These are phyloP conservation scores for Lupinus albus DNA, from an alignment of 306 rosid species.

Conservation along the genomic window DNA sequence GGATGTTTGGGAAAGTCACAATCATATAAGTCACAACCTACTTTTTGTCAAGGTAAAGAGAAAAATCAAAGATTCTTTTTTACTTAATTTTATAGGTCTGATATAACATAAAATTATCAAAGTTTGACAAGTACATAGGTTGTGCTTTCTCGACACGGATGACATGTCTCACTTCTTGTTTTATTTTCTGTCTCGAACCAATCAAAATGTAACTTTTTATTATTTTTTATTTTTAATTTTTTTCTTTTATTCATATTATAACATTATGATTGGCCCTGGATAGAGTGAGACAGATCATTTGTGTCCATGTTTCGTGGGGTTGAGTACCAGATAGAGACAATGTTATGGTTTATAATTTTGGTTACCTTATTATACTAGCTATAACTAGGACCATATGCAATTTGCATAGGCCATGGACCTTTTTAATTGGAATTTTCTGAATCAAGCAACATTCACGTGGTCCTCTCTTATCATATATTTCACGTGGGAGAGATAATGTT, in stretches of 20 bases:
- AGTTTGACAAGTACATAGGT: not conserved
- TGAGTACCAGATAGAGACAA: not conserved
- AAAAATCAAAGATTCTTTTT: not conserved
- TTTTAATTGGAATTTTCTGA: not conserved
- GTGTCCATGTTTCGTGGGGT: no score
- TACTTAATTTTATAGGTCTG: not conserved
- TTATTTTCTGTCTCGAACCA: no score
- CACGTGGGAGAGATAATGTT: no score
- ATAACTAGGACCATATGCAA: not conserved
- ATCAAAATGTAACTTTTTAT: no score
- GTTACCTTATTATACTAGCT: not conserved
- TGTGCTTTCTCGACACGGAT: no score
- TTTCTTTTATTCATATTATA: no score
- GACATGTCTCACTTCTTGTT: no score
- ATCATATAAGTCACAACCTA: not conserved
- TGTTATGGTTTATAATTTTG: not conserved
- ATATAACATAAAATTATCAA: not conserved
- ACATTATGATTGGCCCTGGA: no score
- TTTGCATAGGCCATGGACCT: not conserved
- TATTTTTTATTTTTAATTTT: no score
- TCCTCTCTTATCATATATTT: not conserved
- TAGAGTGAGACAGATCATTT: no score
- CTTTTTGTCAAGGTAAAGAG: not conserved
- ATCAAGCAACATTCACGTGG: not conserved
- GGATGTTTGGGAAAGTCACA: not conserved